Percentiles rank a stretch among this genome's conserved stretches.
Evolutionary conservation across 2,329 filamentous ascomycete species (phyloP).

Genomic region (Teratosphaeriaceae sp.): DNA sequence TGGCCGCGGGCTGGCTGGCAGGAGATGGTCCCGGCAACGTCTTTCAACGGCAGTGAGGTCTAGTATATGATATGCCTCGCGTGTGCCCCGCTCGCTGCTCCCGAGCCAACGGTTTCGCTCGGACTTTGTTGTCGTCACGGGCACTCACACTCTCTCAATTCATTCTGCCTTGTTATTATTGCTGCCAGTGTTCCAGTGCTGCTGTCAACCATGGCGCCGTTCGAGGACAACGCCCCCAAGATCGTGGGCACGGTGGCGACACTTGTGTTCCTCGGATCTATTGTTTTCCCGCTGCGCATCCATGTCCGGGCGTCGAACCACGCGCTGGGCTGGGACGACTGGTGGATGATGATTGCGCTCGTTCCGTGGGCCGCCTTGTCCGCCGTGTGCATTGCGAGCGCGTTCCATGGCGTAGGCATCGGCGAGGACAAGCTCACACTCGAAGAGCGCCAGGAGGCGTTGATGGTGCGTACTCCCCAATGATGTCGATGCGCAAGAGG

Average conservation of each 20-base stretch:
- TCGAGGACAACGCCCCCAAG: neutral
- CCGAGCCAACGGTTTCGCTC: too few relatives aligned
- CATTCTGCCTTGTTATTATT: neutral
- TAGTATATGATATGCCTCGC: too few relatives aligned
- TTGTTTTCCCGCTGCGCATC: constrained; percentile 1
- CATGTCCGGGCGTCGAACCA: constrained; percentile 1
- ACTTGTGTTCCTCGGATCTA: neutral
- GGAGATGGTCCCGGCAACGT: too few relatives aligned
- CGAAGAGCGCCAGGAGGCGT: neutral
- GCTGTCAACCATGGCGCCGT: neutral
- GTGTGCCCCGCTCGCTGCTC: too few relatives aligned
- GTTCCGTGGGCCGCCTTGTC: constrained; percentile 1
- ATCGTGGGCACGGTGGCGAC: neutral
- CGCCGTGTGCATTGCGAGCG: neutral
- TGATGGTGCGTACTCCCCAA: too few relatives aligned
- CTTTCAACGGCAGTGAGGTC: too few relatives aligned
- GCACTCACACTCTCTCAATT: neutral
- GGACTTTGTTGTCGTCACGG: too few relatives aligned
- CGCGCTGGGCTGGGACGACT: neutral
- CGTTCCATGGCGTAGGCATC: constrained; percentile 1
- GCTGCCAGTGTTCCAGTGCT: neutral
- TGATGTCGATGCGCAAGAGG: too few relatives aligned
- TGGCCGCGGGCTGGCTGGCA: too few relatives aligned
- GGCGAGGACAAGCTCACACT: neutral
- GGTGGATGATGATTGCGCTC: neutral